These are phyloP conservation scores for Naganishia friedmannii DNA, from an alignment of 768 basidiomycete genomes.

Conservation along the genomic window DNA sequence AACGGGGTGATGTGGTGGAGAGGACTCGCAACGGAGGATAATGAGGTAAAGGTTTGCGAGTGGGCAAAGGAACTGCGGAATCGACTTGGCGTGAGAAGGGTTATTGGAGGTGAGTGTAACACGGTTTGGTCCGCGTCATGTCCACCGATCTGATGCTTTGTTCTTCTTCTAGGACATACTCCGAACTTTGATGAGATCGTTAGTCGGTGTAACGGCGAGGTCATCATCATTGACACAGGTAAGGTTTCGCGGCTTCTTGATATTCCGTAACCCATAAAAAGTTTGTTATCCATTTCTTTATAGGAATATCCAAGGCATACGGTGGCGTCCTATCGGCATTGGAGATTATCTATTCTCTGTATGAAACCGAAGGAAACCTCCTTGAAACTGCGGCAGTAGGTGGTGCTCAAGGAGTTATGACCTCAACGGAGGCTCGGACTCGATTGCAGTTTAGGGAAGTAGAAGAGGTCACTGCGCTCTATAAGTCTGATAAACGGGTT, in stretches of 20 bases:
- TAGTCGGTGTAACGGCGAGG: conserved; percentile 80
- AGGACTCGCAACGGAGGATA: conserved; percentile 77
- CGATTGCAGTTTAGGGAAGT: conserved; percentile 56
- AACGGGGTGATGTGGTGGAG: conserved; percentile 93
- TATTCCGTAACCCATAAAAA: too few relatives aligned
- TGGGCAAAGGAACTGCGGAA: conserved; percentile 69
- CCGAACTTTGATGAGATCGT: conserved; percentile 86
- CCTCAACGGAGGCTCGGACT: not conserved
- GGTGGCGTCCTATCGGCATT: conserved; percentile 88
- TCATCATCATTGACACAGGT: conserved; percentile 91
- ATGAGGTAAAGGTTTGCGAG: conserved; percentile 64
- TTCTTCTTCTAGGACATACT: conserved; percentile 66
- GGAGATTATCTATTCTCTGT: conserved; percentile 78
- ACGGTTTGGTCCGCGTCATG: not conserved
- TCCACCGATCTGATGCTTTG: not conserved
- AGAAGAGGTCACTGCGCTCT: conserved; percentile 68
- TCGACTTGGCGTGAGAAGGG: conserved; percentile 73
- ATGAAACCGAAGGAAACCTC: conserved; percentile 53
- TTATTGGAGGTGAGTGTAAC: conserved; percentile 58
- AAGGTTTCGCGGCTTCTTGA: conserved; percentile 51
- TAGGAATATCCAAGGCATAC: conserved; percentile 92
- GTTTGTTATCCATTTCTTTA: too few relatives aligned
- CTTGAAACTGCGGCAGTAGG: not conserved
- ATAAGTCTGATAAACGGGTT: conserved; percentile 45
- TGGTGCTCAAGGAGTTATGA: not conserved